These are phyloP conservation scores for Mycena venus DNA, from an alignment of 768 basidiomycete species.

Conservation along the genomic window DNA sequence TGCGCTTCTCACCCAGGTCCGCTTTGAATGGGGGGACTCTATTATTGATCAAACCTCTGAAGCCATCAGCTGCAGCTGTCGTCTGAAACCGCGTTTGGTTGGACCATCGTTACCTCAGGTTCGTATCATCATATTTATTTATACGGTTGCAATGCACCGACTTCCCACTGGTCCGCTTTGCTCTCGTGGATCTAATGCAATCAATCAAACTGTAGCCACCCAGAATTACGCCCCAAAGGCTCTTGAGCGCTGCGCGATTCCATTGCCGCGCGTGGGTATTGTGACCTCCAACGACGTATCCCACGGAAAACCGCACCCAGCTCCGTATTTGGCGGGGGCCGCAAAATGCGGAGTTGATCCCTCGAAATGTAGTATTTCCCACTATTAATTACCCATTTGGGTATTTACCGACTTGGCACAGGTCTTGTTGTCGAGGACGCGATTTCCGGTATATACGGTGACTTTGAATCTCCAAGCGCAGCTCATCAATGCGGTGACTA, in stretches of 20 bases:
- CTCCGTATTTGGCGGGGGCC: slow-evolving; percentile 88
- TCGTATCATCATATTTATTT: slow-evolving; percentile 28
- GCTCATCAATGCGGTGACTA: background rate
- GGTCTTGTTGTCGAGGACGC: slow-evolving; percentile 94
- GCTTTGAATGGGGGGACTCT: background rate
- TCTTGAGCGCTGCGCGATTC: slow-evolving; percentile 72
- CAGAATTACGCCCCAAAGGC: slow-evolving; percentile 78
- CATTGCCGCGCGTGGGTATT: slow-evolving; percentile 68
- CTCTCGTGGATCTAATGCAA: background rate
- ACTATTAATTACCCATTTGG: background rate
- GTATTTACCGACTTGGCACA: slow-evolving; percentile 43
- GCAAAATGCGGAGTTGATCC: slow-evolving; percentile 66
- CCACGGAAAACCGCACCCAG: slow-evolving; percentile 89
- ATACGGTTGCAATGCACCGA: background rate
- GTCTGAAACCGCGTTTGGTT: slow-evolving; percentile 54
- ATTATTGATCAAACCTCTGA: background rate
- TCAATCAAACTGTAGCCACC: slow-evolving; percentile 65
- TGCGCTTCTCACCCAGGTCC: slow-evolving; percentile 69
- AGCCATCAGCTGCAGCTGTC: slow-evolving; percentile 42
- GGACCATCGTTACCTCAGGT: slow-evolving; percentile 93
- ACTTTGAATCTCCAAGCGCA: background rate
- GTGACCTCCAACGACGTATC: slow-evolving; percentile 82
- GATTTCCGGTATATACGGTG: slow-evolving; percentile 81
- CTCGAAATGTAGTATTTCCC: slow-evolving; percentile 62
- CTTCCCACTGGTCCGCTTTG: background rate